A percentile compares a stretch with the other conserved stretches of the same genome.
phyloP scores from a whole-genome alignment of 108 stramenopile species.

The Nannochloropsis salina region DNA sequence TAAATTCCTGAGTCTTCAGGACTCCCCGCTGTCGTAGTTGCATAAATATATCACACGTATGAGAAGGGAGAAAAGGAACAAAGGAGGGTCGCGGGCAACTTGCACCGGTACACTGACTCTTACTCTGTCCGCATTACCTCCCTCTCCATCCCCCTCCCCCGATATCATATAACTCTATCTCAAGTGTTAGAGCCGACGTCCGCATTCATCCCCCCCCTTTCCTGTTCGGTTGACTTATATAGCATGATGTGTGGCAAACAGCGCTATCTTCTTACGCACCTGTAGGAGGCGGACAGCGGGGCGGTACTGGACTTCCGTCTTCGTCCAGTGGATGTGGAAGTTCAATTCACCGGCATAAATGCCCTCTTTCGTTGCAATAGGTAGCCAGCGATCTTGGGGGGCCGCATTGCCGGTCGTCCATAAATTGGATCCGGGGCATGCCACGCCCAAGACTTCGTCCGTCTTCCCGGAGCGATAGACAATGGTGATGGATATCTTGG shows the following conservation, averaged over 20 bases:
- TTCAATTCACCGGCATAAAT: slow-evolving; percentile 17
- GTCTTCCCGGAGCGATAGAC: neutral
- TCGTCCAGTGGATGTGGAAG: slow-evolving; percentile 4
- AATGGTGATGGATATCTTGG: neutral
- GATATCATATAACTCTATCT: no score
- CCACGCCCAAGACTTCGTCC: slow-evolving; percentile 7
- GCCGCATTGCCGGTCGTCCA: neutral
- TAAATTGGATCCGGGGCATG: neutral
- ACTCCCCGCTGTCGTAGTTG: neutral
- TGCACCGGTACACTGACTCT: neutral
- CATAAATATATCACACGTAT: neutral
- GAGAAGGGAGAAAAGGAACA: neutral
- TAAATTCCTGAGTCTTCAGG: neutral
- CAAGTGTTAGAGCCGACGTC: no score
- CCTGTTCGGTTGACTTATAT: no score
- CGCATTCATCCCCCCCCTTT: no score
- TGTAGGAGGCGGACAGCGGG: neutral
- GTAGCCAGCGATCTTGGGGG: slow-evolving; percentile 10
- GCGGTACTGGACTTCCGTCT: neutral
- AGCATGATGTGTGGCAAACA: no score
- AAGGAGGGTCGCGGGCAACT: neutral
- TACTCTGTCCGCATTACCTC: no score
- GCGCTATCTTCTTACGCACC: neutral
- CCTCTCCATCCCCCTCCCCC: no score
- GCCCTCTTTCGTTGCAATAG: neutral